Percentiles rank a stretch among this genome's conserved stretches.
phyloP scores from a whole-genome alignment of 805 yeast genomes.

The Saccharomycopsis sp. region DNA sequence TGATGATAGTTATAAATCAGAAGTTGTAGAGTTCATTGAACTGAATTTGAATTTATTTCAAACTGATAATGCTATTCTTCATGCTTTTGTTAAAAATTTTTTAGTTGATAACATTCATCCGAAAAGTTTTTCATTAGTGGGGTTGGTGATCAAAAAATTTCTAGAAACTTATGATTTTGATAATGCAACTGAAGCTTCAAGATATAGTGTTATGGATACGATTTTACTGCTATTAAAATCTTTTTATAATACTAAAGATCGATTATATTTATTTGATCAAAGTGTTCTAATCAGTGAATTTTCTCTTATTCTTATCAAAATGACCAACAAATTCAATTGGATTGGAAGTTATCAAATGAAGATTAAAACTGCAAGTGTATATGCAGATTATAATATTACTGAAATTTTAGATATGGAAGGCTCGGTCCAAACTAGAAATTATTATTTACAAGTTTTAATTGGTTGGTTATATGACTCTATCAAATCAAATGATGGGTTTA shows the following conservation, averaged over 20 bases:
- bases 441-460: neutral
- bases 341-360: neutral
- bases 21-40: neutral
- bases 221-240: constrained; percentile 1
- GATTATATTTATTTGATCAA: neutral
- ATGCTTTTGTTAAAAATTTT: constrained; percentile 1
- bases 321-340: neutral
- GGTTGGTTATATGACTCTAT: constrained; percentile 8
- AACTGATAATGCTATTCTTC: neutral
- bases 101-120: constrained; percentile 7
- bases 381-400: neutral
- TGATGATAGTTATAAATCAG: neutral
- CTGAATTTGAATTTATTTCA: constrained; percentile 1
- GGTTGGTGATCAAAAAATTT: neutral
- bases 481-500: neutral
- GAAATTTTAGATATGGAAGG: constrained; percentile 1
- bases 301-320: neutral
- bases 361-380: neutral
- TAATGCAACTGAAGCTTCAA: too few species aligned
- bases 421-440: neutral
- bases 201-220: neutral
- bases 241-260: neutral
- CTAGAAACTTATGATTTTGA: neutral
- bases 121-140: neutral
- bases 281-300: neutral